Conservation (phyloP, 345 rosid species). For the Crucihimalaya himalaica region DNA sequence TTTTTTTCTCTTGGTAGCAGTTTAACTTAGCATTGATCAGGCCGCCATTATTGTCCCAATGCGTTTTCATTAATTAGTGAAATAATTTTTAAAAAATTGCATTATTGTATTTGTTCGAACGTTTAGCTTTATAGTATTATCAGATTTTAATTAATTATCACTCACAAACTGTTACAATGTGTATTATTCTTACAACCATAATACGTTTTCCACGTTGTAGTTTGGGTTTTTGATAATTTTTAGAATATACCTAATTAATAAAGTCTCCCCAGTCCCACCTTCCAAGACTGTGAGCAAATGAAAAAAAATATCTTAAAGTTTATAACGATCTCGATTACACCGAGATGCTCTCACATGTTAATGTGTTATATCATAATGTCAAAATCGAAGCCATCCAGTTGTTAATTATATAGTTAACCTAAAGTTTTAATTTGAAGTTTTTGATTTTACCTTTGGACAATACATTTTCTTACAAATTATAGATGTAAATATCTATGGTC, state of each 20-base stretch:
- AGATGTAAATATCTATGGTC: neutral
- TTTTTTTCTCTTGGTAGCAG: slow-evolving; percentile 5
- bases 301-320: neutral
- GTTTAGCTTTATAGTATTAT: neutral
- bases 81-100: neutral
- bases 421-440: neutral
- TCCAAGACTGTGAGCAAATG: neutral
- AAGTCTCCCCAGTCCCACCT: neutral
- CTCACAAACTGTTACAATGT: neutral
- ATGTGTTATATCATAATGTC: neutral
- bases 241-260: neutral
- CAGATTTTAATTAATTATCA: neutral
- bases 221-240: neutral
- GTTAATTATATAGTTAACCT: neutral
- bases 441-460: neutral
- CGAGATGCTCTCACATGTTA: neutral
- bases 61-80: neutral
- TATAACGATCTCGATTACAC: neutral
- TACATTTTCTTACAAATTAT: neutral
- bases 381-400: neutral
- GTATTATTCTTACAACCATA: neutral
- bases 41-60: slow-evolving; percentile 31
- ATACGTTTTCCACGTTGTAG: neutral
- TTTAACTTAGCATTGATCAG: slow-evolving; percentile 13
- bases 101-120: neutral